Base-by-base conservation (phyloP, 768 basidiomycete species). In the Psilocybe cyanescens region DNA sequence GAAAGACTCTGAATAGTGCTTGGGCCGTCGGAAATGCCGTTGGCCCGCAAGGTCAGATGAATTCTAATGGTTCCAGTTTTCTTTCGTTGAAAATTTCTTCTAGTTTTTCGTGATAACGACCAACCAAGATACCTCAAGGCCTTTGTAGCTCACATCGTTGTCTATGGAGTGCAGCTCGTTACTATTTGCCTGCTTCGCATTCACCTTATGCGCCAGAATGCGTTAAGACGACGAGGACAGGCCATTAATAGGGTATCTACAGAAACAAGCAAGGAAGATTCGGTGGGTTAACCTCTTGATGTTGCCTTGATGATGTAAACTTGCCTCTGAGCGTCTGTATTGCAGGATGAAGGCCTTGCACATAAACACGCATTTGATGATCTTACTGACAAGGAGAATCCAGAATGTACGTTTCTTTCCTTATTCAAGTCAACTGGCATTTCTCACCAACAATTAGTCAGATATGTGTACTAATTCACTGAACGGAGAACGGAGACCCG, bases 21-120 rank as follows among this genome's bases (percentile, higher is more conserved):
- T 85, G 82, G 81, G 80, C 83, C 19, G 78, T 78, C 4, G 83
- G 83, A 8, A 85, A 83, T 67, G 79, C 82, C 16, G 69, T 82
- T 60, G 79, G 77, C 3, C 80, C 79, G 4, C 80, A 82, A 75
- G 75, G 79, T 52, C 28, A 9, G 14, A 51, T 54, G n/a, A 35
- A 5, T 35, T 31, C 8, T 24, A 14, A 35, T 7, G 6, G 33
- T 35, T 11, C 33, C 33, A 3, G 31, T 53, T n/a, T 16, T 37
- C 14, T 29, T 30, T 51, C 2, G 14, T 31, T 14, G 33, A 37
- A 30, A 30, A 24, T 44, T 29, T 50, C 47, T 14, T 45, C 3
- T 47, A 77, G 78, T 84, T 4, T 83, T 83, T 71, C 78, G 78
- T 19, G 73, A 73, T 46, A 72, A 77, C 52, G 83, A 83, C 65